Evolutionary conservation across 2,329 filamentous ascomycete species (phyloP), one percentile per base, ranked within the genome.

Genomic region (Ascocoryne sarcoides): DNA sequence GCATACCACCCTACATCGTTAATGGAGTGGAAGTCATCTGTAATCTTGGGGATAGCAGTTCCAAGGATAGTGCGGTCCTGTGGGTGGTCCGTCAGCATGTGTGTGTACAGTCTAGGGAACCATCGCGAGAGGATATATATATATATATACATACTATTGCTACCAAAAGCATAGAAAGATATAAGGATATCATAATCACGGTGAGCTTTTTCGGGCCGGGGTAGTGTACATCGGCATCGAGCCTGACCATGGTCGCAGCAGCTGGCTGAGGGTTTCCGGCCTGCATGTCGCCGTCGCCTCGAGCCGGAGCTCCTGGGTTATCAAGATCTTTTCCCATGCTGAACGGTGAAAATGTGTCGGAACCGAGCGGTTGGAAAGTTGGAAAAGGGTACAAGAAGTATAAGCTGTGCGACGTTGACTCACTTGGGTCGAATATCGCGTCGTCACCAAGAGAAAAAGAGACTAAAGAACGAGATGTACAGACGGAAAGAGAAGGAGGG

Each of bases 1-100:
- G 61, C 65, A 42, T 69, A 69, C 66, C 67, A 70, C 28, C 65
- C 65, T 5, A 70, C 60, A 45, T 69, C 66, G 12, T 58, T 54
- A 3, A 68, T 55, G 15, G 63, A 59, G 33, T 65, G 55, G 49
- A 65, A 61, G 5, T 61, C 51, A 42, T 62, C 54, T 1, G 60
- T 62, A 20, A 64, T 63, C 21, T 57, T 56, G 1, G 61, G 61
- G 23, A 63, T 63, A 4, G 61, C 62, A 5, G 61, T 64, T 10
- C 56, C 57, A 33, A 64, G 53, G 34, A 61, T 62, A 5, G 61
- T 62, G 40, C 57, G 53, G 46, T 64, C 61, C 54, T 54, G 21
- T n/a, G n/a, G n/a, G n/a, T n/a, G n/a, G n/a, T n/a, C n/a, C n/a
- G n/a, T n/a, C n/a, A n/a, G n/a, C n/a, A n/a, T n/a, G n/a, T n/a